Base-by-base conservation (phyloP, 192 early-diverging fungal species). In the Linnemannia exigua region DNA sequence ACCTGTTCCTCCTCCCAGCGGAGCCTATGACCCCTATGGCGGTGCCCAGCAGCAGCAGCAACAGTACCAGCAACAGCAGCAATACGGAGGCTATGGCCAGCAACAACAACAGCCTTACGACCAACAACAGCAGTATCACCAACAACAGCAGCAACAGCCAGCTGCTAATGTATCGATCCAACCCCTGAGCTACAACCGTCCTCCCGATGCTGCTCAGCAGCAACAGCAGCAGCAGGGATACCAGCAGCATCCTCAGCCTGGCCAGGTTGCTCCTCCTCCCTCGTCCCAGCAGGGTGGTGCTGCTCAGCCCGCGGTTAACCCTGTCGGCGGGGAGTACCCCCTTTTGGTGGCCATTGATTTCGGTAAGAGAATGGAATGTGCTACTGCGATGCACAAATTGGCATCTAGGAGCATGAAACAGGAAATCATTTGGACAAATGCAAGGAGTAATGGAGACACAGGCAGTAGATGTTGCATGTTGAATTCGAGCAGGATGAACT, bases 321-420 rank as follows among this genome's bases (percentile, higher is more conserved):
- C 74, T 31, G 52, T 54, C 47, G 83, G 83, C 54, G 66, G 77
- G 48, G 79, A 89, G n/a, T 89, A 89, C 37, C 86, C 88, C 61
- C 86, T 89, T 17, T 68, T 89, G 48, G 81, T 89, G 19, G 86
- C 88, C 47, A 89, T 89, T 68, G 88, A 89, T 87, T 89, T 89
- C 76, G 88, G 83, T 85, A 85, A 79, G 80, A 22, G 15, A n/a
- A 70, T 19, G 3, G 3, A 3, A 0, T 16, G 41, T 44, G 41
- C 9, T n/a, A n/a, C 41, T 9, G 25, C 31, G 25, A 31, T 63
- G 58, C 15, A 63, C 1, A 28, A 63, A 12, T 15, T 63, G 58
- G 28, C 7, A 28, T 11, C 58, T 0, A 0, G 28, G 58, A 25
- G 28, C 58, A n/a, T 33, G 3, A 14, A 31, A 7, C 22, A 47